Base-by-base conservation (phyloP, 352 stramenopile genomes). In the Pythium sp. region DNA sequence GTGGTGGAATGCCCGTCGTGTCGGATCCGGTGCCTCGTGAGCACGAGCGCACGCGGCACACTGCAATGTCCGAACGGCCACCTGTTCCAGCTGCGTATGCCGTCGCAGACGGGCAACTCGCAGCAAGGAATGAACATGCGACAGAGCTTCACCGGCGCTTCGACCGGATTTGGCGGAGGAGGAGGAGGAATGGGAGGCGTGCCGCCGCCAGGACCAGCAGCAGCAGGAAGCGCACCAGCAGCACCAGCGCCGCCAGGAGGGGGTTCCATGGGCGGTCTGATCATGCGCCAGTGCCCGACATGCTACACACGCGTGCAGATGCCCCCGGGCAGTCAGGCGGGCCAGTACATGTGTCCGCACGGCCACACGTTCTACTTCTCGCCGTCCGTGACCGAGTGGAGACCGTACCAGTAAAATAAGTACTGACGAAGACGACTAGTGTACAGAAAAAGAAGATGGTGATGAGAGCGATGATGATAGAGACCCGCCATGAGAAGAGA, bases 291-390 rank as follows among this genome's bases (percentile, higher is more conserved):
- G 77, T 95, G 87, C 53, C 86, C 87, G 57, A 94, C 87, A 59
- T 95, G 87, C 78, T 91, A 91, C 72, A 95, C 87, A 65, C 87
- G 86, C 59, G 87, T 95, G 62, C 87, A 95, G 66, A 95, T 95
- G 87, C 87, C 87, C 1, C 86, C 86, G 15, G 86, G 86, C 20
- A 93, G 84, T 43, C 87, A 93, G 68, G 83, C 87, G 5, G 87
- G 87, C 30, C 87, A 95, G 77, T 95, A 94, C 79, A 94, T 95
- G 86, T 95, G 87, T 82, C 87, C 87, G 0, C 81, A 94, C 59
- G 87, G 87, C 3, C 87, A 95, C 72, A 95, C 87, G 28, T 95
- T 95, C 67, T 92, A 88, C 74, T 95, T 90, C 69, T 84, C 85
- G 55, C 87, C 84, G 55, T 86, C 87, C 26, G 86, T 83, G 64